Conservation (phyloP, 75 land plant genomes). For the Larix kaempferi region DNA sequence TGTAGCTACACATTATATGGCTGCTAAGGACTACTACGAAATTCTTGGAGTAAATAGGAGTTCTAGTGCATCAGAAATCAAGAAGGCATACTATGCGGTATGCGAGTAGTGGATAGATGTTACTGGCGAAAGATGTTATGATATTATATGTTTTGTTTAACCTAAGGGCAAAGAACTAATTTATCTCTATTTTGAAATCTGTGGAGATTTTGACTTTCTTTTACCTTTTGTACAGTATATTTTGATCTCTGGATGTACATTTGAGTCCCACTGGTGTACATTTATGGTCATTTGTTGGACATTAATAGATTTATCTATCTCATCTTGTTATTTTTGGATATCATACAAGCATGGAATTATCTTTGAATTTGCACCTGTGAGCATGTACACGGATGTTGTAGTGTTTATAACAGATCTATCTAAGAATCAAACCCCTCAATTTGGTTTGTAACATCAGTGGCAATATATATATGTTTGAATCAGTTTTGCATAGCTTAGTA, state of each 20-base stretch:
- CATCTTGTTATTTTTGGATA: too few species aligned
- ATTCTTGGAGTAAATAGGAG: conserved; percentile 76
- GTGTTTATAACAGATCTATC: background rate
- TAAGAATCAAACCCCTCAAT: background rate
- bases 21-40: conserved; percentile 69
- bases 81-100: conserved; percentile 94
- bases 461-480: background rate
- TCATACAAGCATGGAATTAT: background rate
- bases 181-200: too few species aligned
- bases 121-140: too few species aligned
- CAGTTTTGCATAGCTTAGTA: background rate
- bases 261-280: too few species aligned
- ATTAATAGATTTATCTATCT: too few species aligned
- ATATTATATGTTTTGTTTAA: too few species aligned
- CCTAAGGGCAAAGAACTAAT: too few species aligned
- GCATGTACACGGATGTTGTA: background rate
- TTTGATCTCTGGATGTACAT: background rate
- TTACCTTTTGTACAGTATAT: background rate
- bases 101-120: background rate
- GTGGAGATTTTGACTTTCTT: background rate
- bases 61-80: conserved; percentile 74
- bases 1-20: background rate
- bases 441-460: background rate
- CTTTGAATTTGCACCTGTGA: background rate
- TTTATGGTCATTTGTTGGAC: too few species aligned